Percentiles rank a stretch among this genome's conserved stretches.
These are phyloP conservation scores for Ceratocystis colombiana DNA, from an alignment of 2,329 filamentous ascomycete species.

Conservation along the genomic window DNA sequence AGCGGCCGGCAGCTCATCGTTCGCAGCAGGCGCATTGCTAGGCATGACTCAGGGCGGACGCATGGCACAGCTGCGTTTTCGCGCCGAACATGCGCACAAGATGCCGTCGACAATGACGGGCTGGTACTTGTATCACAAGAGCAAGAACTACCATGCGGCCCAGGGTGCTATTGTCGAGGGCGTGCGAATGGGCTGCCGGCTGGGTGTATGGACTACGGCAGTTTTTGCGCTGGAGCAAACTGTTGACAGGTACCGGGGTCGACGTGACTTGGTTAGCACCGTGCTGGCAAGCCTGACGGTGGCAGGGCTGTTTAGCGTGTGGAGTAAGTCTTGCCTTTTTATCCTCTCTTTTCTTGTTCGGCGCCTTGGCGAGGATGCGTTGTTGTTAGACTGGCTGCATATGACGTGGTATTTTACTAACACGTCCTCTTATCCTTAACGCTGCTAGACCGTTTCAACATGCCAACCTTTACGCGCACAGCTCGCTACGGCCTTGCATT, in stretches of 20 bases:
- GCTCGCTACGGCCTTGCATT: slow-evolving; percentile 70
- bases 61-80: slow-evolving; percentile 69
- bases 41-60: slow-evolving; percentile 64
- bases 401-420: neutral
- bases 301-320: slow-evolving; percentile 75
- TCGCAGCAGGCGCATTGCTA: slow-evolving; percentile 57
- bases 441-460: slow-evolving; percentile 60
- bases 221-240: slow-evolving; percentile 79
- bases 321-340: slow-evolving; percentile 51
- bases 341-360: neutral
- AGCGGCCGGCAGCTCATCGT: slow-evolving; percentile 52
- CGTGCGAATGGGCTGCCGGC: slow-evolving; percentile 57
- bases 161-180: slow-evolving; percentile 71
- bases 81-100: slow-evolving; percentile 92
- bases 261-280: slow-evolving; percentile 69
- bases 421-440: neutral
- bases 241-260: slow-evolving; percentile 61
- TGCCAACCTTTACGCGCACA: slow-evolving; percentile 65
- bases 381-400: neutral
- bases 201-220: slow-evolving; percentile 61
- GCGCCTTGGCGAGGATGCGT: no score
- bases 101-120: slow-evolving; percentile 71
- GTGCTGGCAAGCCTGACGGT: slow-evolving; percentile 73
- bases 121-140: slow-evolving; percentile 99
- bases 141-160: slow-evolving; percentile 84